Base-by-base conservation (phyloP, 202 grass and related monocot genomes). In the Setaria viridis region DNA sequence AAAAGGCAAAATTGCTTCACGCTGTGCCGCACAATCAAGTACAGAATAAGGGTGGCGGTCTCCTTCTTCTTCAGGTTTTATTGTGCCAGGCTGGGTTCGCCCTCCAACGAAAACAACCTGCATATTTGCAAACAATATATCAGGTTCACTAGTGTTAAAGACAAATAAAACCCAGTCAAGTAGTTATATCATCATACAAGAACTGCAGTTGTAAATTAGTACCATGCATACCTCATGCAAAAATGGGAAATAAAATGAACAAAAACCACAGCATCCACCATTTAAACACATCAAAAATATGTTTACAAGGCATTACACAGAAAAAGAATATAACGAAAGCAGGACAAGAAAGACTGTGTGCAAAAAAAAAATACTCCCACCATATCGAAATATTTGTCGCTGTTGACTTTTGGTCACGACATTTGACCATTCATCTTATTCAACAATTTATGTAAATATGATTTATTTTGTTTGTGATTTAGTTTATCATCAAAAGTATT, bases 41-140 rank as follows among this genome's bases (percentile, higher is more conserved):
- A 96, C 87, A 69, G 94, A 93, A 77, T 88, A 90, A 39, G 82
- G 85, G 72, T 96, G 94, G 21, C 80, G 90, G 30, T 93, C 94
- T 77, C 94, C 94, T 91, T 96, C 93, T 90, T 95, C 90, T 83
- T 96, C 94, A 47, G 94, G 88, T 66, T 96, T 93, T 84, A 96
- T 59, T 77, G 94, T 96, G 71, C 94, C 94, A 69, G 94, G 89
- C 72, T 96, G 94, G 81, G 94, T 93, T 39, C 94, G 91, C n/a
- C 89, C 94, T 49, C 94, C 94, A 86, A 92, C 87, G 71, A 96
- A 96, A 65, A 93, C 91, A 84, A 96, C 94, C 93, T 95, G 67
- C 20, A 55, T 77, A 50, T 80, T 66, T 37, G 21, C 25, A 65
- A 83, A 79, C 6, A 69, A 51, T 64, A 19, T n/a, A 74, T 29